Percentiles rank a stretch among this genome's conserved stretches.
These are phyloP conservation scores for Scheffersomyces stambukii DNA, from an alignment of 1,139 yeast genomes.

Conservation along the genomic window DNA sequence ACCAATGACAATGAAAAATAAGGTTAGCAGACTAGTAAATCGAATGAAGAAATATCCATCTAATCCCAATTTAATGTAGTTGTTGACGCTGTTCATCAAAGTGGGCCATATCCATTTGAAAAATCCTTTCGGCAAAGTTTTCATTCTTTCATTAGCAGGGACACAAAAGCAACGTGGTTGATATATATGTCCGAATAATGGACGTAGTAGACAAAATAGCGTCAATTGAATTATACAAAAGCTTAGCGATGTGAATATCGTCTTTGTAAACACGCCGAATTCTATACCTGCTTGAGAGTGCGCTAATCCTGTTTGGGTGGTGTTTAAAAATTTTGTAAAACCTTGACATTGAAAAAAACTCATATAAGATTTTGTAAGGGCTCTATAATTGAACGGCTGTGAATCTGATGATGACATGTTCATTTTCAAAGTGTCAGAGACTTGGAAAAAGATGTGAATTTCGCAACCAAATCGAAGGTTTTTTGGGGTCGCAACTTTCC, in stretches of 20 bases:
- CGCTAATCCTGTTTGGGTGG: conserved; percentile 56
- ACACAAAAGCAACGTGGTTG: conserved; percentile 52
- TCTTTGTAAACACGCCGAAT: conserved; percentile 36
- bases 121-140: conserved; percentile 35
- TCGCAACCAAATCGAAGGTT: not conserved
- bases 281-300: conserved; percentile 42
- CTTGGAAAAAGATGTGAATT: not conserved
- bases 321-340: conserved; percentile 43
- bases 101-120: conserved; percentile 49
- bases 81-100: conserved; percentile 31
- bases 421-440: too few species aligned
- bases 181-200: conserved; percentile 45
- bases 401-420: conserved; percentile 8
- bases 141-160: conserved; percentile 34
- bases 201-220: conserved; percentile 49
- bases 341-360: conserved; percentile 21
- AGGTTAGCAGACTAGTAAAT: conserved; percentile 43
- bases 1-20: conserved; percentile 49
- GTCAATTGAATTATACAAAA: conserved; percentile 51
- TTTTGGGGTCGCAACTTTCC: conserved; percentile 1
- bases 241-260: conserved; percentile 48
- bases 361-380: conserved; percentile 24
- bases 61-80: conserved; percentile 49
- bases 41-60: conserved; percentile 64
- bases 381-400: conserved; percentile 21